Base-by-base conservation (phyloP, 371 early-diverging fungal genomes). In the Lichtheimia ramosa region DNA sequence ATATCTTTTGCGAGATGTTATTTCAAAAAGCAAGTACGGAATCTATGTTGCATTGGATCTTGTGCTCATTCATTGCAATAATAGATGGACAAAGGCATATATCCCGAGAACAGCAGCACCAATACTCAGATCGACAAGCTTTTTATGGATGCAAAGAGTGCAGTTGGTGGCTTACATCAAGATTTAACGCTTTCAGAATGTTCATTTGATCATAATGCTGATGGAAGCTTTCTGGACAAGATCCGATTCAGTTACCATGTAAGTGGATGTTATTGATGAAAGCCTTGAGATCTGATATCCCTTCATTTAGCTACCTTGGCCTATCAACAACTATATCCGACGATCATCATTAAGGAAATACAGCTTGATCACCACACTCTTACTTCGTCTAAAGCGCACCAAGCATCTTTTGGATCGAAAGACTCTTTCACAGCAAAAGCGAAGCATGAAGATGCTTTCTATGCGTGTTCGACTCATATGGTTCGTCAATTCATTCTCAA, bases 401-500 rank as follows among this genome's bases (percentile, higher is more conserved):
- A 82, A 82, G 51, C 73, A 72, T 51, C 48, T 79, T 1, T 62
- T 82, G 56, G 82, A 82, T 54, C 67, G 76, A 13, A 65, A 74
- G 24, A 68, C 69, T 5, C 43, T 79, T 12, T 74, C 70, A 23
- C 62, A 56, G 27, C 43, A 49, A 25, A 40, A 34, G 16, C 20
- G 62, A 28, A 51, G 52, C 7, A 68, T 52, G 53, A 25, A 42
- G 21, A 68, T 79, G 54, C 77, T 79, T 62, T 63, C 73, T 0
- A 43, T 82, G 51, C 65, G 82, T 8, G 69, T 79, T 66, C 70
- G 64, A 7, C 60, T 82, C 16, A 60, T 82, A 6, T 82, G 82
- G 82, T 79, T 82, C 61, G 65, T 82, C 3, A 77, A 82, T 56
- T 62, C 73, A 13, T 67, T 82, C 51, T 79, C 76, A 73, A 57